A percentile compares a stretch with the other conserved stretches of the same genome.
Evolutionary conservation across 495 filamentous ascomycete genomes (phyloP).

Genomic region (Astrothelium subdiscretum): DNA sequence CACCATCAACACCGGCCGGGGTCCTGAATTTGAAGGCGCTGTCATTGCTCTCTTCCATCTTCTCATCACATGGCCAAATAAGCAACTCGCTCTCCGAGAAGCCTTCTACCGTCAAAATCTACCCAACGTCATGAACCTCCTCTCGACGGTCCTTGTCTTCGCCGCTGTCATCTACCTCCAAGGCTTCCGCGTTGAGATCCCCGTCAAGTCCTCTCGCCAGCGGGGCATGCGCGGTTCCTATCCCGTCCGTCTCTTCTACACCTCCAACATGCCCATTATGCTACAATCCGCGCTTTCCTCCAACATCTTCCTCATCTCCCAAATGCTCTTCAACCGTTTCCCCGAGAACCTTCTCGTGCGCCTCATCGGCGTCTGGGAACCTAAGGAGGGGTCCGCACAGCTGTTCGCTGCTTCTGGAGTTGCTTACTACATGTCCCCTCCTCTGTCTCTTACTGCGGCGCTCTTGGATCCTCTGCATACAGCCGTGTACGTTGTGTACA

Average conservation of each 20-base stretch:
- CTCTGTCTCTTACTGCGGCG: constrained; percentile 92
- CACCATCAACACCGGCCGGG: constrained; percentile 97
- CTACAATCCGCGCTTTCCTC: constrained; percentile 94
- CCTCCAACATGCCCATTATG: constrained; percentile 98
- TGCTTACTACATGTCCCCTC: constrained; percentile 99
- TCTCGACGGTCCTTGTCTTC: constrained; percentile 88
- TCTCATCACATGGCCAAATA: constrained; percentile 95
- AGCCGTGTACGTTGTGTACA: constrained; percentile 88
- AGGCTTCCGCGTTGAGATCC: constrained; percentile 97
- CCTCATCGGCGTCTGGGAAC: constrained; percentile 97
- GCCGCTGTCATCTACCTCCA: constrained; percentile 98
- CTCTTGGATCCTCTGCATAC: constrained; percentile 95
- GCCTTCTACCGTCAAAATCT: constrained; percentile 99
- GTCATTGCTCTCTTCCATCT: constrained; percentile 98
- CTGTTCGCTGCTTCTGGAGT: constrained; percentile 85
- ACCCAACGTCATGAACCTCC: constrained; percentile 98
- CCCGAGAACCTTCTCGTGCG: constrained; percentile 95
- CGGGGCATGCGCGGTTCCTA: constrained; percentile 86
- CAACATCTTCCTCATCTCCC: constrained; percentile 96
- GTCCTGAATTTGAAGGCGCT: constrained; percentile 97
- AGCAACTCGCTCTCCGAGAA: constrained; percentile 91
- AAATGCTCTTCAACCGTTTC: constrained; percentile 98
- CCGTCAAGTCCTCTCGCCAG: constrained; percentile 98
- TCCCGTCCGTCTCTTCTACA: constrained; percentile 74
- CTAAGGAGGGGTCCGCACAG: constrained; percentile 89